Conservation (phyloP, 2,329 filamentous ascomycete species). For the Pseudophaeomoniella oleicola region DNA sequence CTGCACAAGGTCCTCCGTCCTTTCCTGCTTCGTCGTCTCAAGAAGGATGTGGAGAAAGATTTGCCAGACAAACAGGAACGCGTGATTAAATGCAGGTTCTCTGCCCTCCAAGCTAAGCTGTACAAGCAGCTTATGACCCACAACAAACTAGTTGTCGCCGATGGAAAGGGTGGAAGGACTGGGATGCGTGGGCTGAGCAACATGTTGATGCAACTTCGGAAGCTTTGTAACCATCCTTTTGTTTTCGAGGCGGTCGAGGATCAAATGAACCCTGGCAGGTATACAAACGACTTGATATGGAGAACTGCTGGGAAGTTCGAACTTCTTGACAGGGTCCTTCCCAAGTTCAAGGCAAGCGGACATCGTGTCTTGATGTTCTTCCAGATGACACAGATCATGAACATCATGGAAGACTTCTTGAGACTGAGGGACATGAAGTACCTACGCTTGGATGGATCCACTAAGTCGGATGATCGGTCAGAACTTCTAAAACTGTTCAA, state of each 20-base stretch:
- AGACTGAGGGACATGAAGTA: constrained; percentile 72
- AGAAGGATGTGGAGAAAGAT: constrained; percentile 99
- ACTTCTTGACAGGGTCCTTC: constrained; percentile 76
- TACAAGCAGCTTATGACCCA: constrained; percentile 97
- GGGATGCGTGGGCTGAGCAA: constrained; percentile 91
- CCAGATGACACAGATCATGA: constrained; percentile 99
- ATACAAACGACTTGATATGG: constrained; percentile 90
- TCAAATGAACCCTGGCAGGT: constrained; percentile 81
- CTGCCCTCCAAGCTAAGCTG: constrained; percentile 77
- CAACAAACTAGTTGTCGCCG: constrained; percentile 86
- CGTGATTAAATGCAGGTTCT: constrained; percentile 98
- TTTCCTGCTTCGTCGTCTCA: constrained; percentile 93
- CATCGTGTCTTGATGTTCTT: constrained; percentile 99
- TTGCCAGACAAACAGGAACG: constrained; percentile 97
- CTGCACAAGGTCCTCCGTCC: constrained; percentile 94
- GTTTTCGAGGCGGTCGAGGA: constrained; percentile 97
- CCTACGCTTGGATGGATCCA: constrained; percentile 86
- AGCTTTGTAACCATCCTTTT: constrained; percentile 97
- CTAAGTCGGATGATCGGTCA: constrained; percentile 92
- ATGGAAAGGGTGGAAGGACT: constrained; percentile 90
- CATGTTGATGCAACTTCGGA: constrained; percentile 99
- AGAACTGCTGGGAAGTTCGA: constrained; percentile 95
- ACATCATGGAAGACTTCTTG: constrained; percentile 98
- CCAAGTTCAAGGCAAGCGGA: constrained; percentile 80
- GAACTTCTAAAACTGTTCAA: constrained; percentile 85